Conservation (phyloP, 805 yeast species). For the Schizosaccharomyces cryophilus region DNA sequence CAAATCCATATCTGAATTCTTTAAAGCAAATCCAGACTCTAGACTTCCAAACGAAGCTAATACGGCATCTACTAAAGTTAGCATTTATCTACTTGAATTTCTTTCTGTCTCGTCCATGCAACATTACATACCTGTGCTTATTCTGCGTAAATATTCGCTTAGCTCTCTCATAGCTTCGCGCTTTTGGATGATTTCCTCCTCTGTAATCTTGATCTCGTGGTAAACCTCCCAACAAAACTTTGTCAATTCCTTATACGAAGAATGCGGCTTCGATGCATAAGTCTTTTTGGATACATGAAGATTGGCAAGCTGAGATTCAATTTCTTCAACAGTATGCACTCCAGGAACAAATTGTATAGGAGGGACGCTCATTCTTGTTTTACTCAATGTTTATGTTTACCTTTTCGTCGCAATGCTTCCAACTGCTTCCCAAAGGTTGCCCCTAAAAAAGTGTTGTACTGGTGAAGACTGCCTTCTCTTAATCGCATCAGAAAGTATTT, state of each 20-base stretch:
- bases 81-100: not conserved
- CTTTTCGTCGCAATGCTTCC: too few relatives aligned
- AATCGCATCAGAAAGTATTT: too few relatives aligned
- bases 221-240: not conserved
- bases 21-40: not conserved
- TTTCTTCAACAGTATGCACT: not conserved
- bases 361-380: not conserved
- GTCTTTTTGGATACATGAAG: not conserved
- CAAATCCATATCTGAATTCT: constrained; percentile 1
- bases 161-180: not conserved
- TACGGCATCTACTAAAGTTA: not conserved
- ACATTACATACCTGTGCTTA: not conserved
- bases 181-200: not conserved
- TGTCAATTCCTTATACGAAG: not conserved
- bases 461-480: too few relatives aligned
- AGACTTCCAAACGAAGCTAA: not conserved
- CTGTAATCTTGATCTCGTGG: not conserved
- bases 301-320: not conserved
- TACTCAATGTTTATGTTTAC: too few relatives aligned
- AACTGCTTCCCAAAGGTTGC: too few relatives aligned
- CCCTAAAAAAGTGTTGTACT: too few relatives aligned
- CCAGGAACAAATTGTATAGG: not conserved
- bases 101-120: not conserved
- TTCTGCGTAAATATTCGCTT: not conserved
- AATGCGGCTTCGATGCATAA: not conserved